phyloP scores from a whole-genome alignment of 345 rosid species.

The Eucalyptus dawsonii region DNA sequence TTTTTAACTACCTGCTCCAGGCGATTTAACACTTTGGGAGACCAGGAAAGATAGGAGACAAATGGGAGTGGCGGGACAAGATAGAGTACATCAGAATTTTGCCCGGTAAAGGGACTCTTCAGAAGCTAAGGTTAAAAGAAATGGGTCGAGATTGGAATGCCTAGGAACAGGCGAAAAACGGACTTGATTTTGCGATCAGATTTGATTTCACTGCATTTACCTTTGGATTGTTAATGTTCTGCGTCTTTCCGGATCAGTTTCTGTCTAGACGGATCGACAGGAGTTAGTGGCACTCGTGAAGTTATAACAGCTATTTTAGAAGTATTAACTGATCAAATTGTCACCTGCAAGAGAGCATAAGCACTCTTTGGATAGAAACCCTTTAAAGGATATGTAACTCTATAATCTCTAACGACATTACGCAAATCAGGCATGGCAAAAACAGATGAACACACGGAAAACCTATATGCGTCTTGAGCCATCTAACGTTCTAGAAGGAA shows the following conservation, averaged over 20 bases:
- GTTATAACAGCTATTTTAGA: background rate
- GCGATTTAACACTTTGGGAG: background rate
- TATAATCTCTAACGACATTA: background rate
- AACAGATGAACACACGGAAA: background rate
- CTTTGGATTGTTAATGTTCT: background rate
- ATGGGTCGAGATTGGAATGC: background rate
- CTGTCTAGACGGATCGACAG: background rate
- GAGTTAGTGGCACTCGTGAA: background rate
- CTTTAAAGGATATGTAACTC: background rate
- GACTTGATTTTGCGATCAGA: background rate
- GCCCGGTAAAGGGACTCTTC: background rate
- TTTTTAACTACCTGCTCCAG: too few relatives aligned
- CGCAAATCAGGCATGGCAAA: background rate
- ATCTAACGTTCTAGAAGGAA: background rate
- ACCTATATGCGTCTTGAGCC: background rate
- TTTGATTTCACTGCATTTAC: background rate
- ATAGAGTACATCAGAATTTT: background rate
- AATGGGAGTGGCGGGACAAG: background rate
- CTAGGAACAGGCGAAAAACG: background rate
- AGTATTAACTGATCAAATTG: background rate
- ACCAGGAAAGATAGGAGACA: background rate
- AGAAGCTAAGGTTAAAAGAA: background rate
- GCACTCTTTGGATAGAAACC: background rate
- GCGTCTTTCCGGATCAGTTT: background rate
- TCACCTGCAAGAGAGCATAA: background rate